These are phyloP conservation scores for Dothideomycetes sp. DNA, from an alignment of 2,329 filamentous ascomycete genomes.

Conservation along the genomic window DNA sequence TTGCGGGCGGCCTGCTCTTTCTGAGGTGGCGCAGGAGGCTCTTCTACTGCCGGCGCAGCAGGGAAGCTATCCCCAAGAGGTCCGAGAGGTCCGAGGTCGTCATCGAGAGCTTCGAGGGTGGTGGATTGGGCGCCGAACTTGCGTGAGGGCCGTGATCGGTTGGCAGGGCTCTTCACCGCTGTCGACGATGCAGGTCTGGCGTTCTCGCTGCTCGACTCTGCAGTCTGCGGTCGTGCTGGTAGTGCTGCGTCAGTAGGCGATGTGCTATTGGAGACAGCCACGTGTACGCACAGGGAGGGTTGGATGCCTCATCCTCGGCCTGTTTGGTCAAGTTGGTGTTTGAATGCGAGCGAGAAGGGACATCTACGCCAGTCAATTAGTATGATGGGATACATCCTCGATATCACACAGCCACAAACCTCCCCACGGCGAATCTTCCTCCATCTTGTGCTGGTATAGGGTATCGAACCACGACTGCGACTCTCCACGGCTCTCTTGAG, in stretches of 20 bases:
- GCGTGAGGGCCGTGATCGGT: conserved; percentile 38
- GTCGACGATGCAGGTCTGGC: background rate
- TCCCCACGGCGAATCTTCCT: conserved; percentile 13
- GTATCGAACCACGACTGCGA: no score
- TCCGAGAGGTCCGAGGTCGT: conserved; percentile 66
- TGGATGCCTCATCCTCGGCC: conserved; percentile 19
- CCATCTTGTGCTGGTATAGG: conserved; percentile 6
- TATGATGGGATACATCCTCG: background rate
- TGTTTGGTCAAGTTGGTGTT: conserved; percentile 28
- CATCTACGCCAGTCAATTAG: conserved; percentile 26
- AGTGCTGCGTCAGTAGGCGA: background rate
- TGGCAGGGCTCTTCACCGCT: conserved; percentile 7
- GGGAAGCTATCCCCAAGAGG: conserved; percentile 43
- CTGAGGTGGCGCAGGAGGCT: conserved; percentile 53
- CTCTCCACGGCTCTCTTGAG: no score
- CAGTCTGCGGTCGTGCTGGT: conserved; percentile 1
- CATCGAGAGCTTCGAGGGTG: conserved; percentile 65
- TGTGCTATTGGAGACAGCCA: background rate
- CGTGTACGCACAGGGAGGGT: conserved; percentile 13
- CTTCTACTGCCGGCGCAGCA: conserved; percentile 34
- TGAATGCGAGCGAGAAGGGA: conserved; percentile 33
- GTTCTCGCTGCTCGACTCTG: background rate
- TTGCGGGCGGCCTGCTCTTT: conserved; percentile 41
- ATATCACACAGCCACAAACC: conserved; percentile 2
- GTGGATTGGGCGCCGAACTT: conserved; percentile 64